Evolutionary conservation across 345 rosid species (phyloP).

Genomic region (Rhodomyrtus tomentosa): DNA sequence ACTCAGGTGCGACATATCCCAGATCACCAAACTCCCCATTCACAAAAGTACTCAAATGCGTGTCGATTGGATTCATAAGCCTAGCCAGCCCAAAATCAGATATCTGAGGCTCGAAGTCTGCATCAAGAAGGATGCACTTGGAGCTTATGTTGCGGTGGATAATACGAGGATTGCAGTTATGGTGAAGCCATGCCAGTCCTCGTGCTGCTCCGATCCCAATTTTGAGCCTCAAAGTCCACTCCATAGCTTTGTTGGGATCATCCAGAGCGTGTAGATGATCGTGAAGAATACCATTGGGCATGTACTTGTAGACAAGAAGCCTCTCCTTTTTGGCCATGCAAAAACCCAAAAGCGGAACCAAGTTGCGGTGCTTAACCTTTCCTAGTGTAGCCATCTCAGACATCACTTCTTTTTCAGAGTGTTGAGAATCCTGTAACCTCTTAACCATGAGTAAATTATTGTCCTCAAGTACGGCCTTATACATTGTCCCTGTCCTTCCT

Average conservation of each 20-base stretch:
- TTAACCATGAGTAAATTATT: slow-evolving; percentile 72
- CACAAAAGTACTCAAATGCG: slow-evolving; percentile 90
- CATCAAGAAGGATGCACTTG: slow-evolving; percentile 72
- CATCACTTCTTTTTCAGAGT: slow-evolving; percentile 59
- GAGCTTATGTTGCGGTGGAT: slow-evolving; percentile 93
- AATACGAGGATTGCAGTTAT: slow-evolving; percentile 88
- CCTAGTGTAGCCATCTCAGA: slow-evolving; percentile 88
- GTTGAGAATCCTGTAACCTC: slow-evolving; percentile 88
- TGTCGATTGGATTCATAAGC: slow-evolving; percentile 90
- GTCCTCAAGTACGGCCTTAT: slow-evolving; percentile 71
- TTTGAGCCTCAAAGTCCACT: slow-evolving; percentile 85
- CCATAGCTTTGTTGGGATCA: slow-evolving; percentile 42
- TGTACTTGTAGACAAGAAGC: slow-evolving; percentile 64
- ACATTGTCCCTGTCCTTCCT: slow-evolving; percentile 83
- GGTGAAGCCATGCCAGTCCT: slow-evolving; percentile 97
- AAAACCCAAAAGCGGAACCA: slow-evolving; percentile 88
- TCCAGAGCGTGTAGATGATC: slow-evolving; percentile 37
- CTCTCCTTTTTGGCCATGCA: slow-evolving; percentile 63
- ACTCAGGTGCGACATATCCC: slow-evolving; percentile 94
- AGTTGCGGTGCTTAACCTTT: slow-evolving; percentile 61
- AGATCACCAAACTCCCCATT: slow-evolving; percentile 97
- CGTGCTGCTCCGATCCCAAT: slow-evolving; percentile 71
- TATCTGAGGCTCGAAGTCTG: slow-evolving; percentile 74
- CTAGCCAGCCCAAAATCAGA: slow-evolving; percentile 97
- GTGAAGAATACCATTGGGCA: slow-evolving; percentile 66